Base-by-base conservation (phyloP, 768 basidiomycete species). In the Tylopilus felleus region DNA sequence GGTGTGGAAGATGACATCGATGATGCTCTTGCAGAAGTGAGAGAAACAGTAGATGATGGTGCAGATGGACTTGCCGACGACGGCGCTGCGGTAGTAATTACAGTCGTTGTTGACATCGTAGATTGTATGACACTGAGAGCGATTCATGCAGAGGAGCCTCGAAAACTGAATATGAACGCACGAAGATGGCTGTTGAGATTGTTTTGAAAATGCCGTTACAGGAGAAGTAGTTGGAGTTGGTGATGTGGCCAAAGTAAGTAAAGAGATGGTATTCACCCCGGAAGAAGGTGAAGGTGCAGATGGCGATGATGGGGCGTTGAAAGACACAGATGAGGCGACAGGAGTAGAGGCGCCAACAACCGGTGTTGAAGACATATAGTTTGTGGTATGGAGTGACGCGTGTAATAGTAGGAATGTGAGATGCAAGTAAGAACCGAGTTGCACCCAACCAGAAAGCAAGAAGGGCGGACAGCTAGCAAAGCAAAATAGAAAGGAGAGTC, bases 361-460 rank as follows among this genome's bases (percentile, higher is more conserved):
- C 21, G 39, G 48, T 48, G 63, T 47, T 35, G 60, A 60, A 55
- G 65, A 58, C 68, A 67, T 69, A 47, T 28, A 46, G 54, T 56
- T 47, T 51, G 47, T 44, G n/a, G 51, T 41, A 49, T 21, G 47
- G 38, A 42, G 49, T 47, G 47, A 51, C 25, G 52, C 49, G 58
- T 41, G 57, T 31, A 40, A 40, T 16, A 19, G 51, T 29, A 52
- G 40, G 33, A 33, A 40, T 25, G 63, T 41, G 60, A 47, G 49
- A 57, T 42, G 52, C 36, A 51, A 58, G 44, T 39, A 40, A 46
- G 55, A 51, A 19, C 17, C 19, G 47, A 40, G 9, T 22, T 41
- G 23, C 41, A 46, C 51, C 14, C 43, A 46, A 48, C 41, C 46
- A 56, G 49, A 38, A 54, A 43, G 48, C 29, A 43, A 36, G 45